These are phyloP conservation scores for Diaporthe citriasiana DNA, from an alignment of 2,329 filamentous ascomycete species.

Conservation along the genomic window DNA sequence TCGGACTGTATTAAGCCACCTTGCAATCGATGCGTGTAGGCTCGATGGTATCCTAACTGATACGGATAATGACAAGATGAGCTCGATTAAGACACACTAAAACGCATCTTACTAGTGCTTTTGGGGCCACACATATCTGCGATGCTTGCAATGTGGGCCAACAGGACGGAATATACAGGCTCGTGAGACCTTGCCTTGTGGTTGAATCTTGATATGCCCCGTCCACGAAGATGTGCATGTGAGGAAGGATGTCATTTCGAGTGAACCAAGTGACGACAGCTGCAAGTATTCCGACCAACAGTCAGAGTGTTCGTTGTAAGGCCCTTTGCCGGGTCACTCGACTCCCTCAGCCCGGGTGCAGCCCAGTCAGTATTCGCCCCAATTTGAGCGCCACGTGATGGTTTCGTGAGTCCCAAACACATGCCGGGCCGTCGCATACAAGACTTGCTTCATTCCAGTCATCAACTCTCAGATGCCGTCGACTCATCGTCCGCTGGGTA, in stretches of 20 bases:
- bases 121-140: neutral
- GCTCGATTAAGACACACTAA: too few species aligned
- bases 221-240: neutral
- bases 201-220: neutral
- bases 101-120: too few species aligned
- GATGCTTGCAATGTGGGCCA: neutral
- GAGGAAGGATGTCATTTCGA: neutral
- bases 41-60: neutral
- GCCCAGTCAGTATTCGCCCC: neutral
- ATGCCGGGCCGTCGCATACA: neutral
- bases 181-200: neutral
- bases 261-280: neutral
- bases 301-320: neutral
- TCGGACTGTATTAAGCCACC: too few species aligned
- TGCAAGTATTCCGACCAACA: neutral
- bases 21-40: neutral
- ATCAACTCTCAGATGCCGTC: conserved; percentile 38
- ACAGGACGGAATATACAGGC: neutral
- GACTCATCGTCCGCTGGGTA: conserved; percentile 35
- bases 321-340: neutral
- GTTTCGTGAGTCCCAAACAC: neutral
- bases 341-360: neutral
- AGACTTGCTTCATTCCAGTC: neutral
- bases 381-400: neutral
- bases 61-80: neutral